A percentile compares a stretch with the other conserved stretches of the same genome.
These are phyloP conservation scores for Xylaria digitata DNA, from an alignment of 2,329 filamentous ascomycete species.

Conservation along the genomic window DNA sequence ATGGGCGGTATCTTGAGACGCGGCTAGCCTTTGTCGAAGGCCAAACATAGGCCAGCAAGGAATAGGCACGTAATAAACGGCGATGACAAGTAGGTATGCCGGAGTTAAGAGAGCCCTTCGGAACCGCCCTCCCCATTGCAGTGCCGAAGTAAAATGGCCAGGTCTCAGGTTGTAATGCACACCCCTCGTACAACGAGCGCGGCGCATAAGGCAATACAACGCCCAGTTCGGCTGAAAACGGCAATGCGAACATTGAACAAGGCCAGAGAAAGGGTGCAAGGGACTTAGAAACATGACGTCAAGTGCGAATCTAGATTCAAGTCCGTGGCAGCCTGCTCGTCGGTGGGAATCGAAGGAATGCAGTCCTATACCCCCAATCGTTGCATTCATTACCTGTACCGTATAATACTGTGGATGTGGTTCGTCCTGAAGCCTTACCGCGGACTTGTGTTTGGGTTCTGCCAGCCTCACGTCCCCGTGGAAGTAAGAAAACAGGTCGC, in stretches of 20 bases:
- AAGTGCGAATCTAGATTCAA: not conserved
- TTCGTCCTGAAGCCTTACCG: constrained; percentile 8
- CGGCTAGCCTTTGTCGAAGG: not conserved
- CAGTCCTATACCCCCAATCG: constrained; percentile 8
- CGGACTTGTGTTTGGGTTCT: not conserved
- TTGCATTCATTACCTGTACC: not conserved
- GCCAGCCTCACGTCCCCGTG: constrained; percentile 17
- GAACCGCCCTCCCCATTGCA: no score
- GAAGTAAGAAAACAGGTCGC: not conserved
- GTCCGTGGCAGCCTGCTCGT: constrained; percentile 2
- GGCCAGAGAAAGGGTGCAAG: not conserved
- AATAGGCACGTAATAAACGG: constrained; percentile 3
- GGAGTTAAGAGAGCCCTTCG: not conserved
- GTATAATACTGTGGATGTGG: no score
- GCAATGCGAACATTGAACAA: not conserved
- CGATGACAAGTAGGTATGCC: not conserved
- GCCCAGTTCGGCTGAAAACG: not conserved
- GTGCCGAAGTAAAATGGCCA: not conserved
- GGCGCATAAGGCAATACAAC: not conserved
- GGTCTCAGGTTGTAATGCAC: not conserved
- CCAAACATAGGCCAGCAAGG: not conserved
- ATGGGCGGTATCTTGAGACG: not conserved
- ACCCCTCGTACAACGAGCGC: not conserved
- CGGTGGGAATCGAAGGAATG: constrained; percentile 6
- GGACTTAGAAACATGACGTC: not conserved